phyloP scores from a whole-genome alignment of 768 basidiomycete genomes.

The Tephrocybe sp. region DNA sequence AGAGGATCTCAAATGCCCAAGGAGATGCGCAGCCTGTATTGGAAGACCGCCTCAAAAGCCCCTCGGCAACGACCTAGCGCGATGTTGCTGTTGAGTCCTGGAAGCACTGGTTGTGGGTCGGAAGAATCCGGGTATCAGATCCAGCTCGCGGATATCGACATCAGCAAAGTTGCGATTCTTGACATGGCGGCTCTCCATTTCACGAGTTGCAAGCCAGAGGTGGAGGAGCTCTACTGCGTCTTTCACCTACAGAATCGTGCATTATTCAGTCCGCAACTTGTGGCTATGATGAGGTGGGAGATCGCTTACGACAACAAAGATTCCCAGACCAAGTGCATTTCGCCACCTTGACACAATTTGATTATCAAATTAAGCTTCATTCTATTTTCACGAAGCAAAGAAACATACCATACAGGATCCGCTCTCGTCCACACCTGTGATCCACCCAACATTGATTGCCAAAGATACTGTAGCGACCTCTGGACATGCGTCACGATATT shows the following conservation, averaged over 20 bases:
- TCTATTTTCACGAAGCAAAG: conserved; percentile 4
- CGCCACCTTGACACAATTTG: conserved; percentile 45
- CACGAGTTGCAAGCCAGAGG: conserved; percentile 67
- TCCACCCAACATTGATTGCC: conserved; percentile 52
- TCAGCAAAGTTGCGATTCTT: conserved; percentile 61
- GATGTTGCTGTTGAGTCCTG: too few species aligned
- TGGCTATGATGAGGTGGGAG: too few species aligned
- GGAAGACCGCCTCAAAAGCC: too few species aligned
- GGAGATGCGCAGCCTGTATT: too few species aligned
- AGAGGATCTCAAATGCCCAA: too few species aligned
- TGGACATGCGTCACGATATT: conserved; percentile 24
- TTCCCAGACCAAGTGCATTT: conserved; percentile 63
- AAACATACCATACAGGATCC: conserved; percentile 68
- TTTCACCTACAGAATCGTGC: conserved; percentile 45
- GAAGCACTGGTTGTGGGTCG: too few species aligned
- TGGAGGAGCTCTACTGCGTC: conserved; percentile 68
- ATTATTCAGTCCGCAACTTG: conserved; percentile 2
- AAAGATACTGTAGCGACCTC: conserved; percentile 31
- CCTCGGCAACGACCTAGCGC: too few species aligned
- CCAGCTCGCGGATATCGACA: too few species aligned
- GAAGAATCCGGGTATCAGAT: too few species aligned
- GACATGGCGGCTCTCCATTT: conserved; percentile 64
- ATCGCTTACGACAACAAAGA: conserved; percentile 60
- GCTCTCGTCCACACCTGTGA: conserved; percentile 60
- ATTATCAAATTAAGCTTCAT: background rate